Percentiles rank a stretch among this genome's conserved stretches.
These are phyloP conservation scores for Penicillium sp. DNA, from an alignment of 2,329 filamentous ascomycete species.

Conservation along the genomic window DNA sequence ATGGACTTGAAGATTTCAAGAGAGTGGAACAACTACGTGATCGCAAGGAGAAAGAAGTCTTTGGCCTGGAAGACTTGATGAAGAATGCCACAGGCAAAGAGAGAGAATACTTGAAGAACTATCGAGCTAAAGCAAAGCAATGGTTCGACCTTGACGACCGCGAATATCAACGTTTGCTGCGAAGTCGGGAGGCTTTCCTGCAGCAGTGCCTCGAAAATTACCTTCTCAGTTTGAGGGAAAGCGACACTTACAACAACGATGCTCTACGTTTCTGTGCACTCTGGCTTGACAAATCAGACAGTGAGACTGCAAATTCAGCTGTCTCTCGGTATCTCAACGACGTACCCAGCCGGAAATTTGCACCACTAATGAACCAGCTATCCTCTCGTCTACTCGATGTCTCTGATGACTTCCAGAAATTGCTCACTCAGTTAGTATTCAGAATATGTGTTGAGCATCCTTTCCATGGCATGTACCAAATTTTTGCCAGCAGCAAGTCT, in stretches of 20 bases:
- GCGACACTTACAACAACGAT: conserved; percentile 85
- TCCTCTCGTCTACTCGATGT: conserved; percentile 84
- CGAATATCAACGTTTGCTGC: conserved; percentile 76
- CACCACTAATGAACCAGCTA: conserved; percentile 88
- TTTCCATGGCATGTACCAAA: conserved; percentile 95
- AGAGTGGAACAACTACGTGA: conserved; percentile 76
- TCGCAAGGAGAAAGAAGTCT: conserved; percentile 77
- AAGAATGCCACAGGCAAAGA: conserved; percentile 51
- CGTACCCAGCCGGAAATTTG: conserved; percentile 91
- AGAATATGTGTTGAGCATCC: conserved; percentile 91
- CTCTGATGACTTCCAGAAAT: conserved; percentile 68
- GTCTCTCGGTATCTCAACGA: conserved; percentile 68
- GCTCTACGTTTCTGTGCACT: conserved; percentile 88
- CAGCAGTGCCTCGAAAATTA: conserved; percentile 91
- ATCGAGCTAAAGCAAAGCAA: conserved; percentile 71
- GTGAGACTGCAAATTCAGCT: conserved; percentile 71
- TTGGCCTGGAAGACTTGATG: conserved; percentile 65
- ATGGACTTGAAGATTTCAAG: conserved; percentile 78
- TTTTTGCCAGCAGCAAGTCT: conserved; percentile 77
- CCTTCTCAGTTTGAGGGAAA: conserved; percentile 76
- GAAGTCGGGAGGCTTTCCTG: conserved; percentile 79
- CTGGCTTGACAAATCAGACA: conserved; percentile 86
- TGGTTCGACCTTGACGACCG: conserved; percentile 90
- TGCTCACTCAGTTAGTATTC: conserved; percentile 71
- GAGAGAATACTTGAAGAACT: conserved; percentile 58